phyloP scores from a whole-genome alignment of 2,329 filamentous ascomycete species.

The Paramyrothecium roridum region DNA sequence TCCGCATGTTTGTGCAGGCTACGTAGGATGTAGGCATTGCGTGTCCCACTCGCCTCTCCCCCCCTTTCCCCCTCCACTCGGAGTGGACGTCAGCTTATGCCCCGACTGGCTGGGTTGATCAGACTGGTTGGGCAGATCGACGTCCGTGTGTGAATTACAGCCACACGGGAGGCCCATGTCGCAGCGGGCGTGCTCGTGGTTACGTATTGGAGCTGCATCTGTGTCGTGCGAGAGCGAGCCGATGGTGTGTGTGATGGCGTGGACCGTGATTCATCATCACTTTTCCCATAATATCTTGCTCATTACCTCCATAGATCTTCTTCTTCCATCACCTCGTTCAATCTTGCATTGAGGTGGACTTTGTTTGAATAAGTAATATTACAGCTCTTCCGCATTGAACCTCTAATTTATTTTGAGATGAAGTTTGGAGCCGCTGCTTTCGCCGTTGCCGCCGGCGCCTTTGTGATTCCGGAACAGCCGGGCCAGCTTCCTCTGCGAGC shows the following conservation, averaged over 20 bases:
- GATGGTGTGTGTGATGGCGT: neutral
- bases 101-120: too few species aligned
- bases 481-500: neutral
- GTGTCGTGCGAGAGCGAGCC: neutral
- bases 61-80: too few species aligned
- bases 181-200: neutral
- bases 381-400: neutral
- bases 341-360: neutral
- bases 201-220: neutral
- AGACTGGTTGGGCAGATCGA: neutral
- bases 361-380: neutral
- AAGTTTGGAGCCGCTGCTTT: neutral
- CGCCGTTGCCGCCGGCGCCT: neutral
- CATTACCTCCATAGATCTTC: too few species aligned
- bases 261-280: neutral
- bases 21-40: too few species aligned
- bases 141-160: neutral
- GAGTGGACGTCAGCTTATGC: too few species aligned
- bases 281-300: neutral
- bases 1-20: too few species aligned
- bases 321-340: neutral
- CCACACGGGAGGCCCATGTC: neutral
- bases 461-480: neutral
- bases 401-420: neutral
- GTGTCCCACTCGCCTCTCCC: too few species aligned